These are phyloP conservation scores for Calonectria pauciramosa DNA, from an alignment of 2,329 filamentous ascomycete species.

Conservation along the genomic window DNA sequence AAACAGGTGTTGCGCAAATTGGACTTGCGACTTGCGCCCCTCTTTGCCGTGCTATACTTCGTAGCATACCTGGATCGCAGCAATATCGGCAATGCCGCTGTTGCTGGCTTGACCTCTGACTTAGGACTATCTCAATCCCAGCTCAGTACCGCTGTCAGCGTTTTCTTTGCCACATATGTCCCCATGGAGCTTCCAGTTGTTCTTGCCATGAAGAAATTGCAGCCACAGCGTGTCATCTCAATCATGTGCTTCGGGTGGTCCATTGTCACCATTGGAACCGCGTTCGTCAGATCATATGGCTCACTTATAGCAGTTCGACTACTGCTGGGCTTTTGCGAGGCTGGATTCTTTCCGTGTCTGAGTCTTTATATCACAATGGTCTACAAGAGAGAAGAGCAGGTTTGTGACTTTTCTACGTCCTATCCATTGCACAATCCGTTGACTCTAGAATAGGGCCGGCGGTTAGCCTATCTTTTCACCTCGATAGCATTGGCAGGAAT, in stretches of 20 bases:
- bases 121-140: constrained; percentile 47
- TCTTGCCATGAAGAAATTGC: constrained; percentile 49
- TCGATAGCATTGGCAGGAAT: neutral
- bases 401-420: neutral
- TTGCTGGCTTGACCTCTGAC: constrained; percentile 50
- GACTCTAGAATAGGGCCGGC: neutral
- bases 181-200: constrained; percentile 50
- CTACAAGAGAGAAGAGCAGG: constrained; percentile 49
- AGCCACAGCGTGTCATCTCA: constrained; percentile 42
- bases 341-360: constrained; percentile 51
- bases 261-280: constrained; percentile 48
- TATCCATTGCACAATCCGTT: neutral
- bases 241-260: constrained; percentile 52
- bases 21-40: constrained; percentile 46
- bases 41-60: constrained; percentile 42
- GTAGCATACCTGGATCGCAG: constrained; percentile 46
- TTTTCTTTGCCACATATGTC: constrained; percentile 51
- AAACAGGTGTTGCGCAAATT: constrained; percentile 42
- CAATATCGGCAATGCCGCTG: constrained; percentile 52
- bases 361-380: constrained; percentile 52
- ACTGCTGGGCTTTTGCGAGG: constrained; percentile 52
- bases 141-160: constrained; percentile 49
- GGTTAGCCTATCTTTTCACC: neutral
- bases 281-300: constrained; percentile 46
- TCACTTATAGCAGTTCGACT: constrained; percentile 47